Evolutionary conservation across 306 rosid genomes (phyloP), one percentile per base, ranked within the genome.

Genomic region (Casuarina equisetifolia): DNA sequence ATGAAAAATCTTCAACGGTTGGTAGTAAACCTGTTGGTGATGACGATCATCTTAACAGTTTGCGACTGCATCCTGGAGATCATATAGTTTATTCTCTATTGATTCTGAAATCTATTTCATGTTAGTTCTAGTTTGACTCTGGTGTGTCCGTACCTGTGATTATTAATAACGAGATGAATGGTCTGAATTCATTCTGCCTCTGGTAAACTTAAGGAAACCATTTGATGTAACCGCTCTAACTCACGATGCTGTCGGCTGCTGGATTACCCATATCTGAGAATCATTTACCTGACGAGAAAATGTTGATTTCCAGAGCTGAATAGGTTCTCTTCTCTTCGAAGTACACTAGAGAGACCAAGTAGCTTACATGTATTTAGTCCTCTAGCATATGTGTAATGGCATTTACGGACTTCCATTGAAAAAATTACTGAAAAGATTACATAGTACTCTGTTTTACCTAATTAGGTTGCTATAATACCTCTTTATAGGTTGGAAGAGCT

Each of bases 401-500:
- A 49, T 3, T 49, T 49, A 6, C 15, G 12, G 53, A 49, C 53
- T 9, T 9, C 0, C 53, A 13, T 15, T 11, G 2, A 15, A 49
- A 49, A 9, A 25, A 25, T 25, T 25, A 0, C 32, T 25, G 32
- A 25, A 25, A 25, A 25, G 32, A 25, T 25, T 25, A 25, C 32
- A 0, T 25, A 25, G 32, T 25, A 25, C 32, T 25, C 32, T 25
- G 1, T 25, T 25, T 25, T 25, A 25, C 32, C 63, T 73, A 51
- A 70, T 39, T n/a, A 74, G 70, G 17, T 25, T 81, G 36, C 42
- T n/a, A 19, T 54, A 32, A 45, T 55, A 75, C 62, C 35, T 76
- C 15, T 55, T 13, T 64, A 70, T 67, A 95, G 97, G 85, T 82
- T 92, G 86, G 89, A 85, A 77, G 86, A 84, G 25, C 76, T 88